Conservation (phyloP, 495 filamentous ascomycete species). For the Echria macrotheca region DNA sequence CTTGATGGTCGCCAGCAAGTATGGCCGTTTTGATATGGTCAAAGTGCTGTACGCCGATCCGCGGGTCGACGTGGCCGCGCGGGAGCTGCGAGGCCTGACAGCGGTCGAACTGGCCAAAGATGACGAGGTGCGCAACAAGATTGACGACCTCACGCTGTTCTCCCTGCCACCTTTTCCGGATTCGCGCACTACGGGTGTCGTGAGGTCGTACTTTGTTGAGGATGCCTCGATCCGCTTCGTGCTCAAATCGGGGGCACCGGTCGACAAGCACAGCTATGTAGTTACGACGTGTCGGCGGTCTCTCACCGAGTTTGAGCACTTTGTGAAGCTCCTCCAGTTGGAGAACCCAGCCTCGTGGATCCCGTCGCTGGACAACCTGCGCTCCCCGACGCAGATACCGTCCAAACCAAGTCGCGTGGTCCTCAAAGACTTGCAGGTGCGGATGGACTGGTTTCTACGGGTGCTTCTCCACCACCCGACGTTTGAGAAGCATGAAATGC, state of each 20-base stretch:
- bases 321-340: conserved; percentile 77
- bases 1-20: conserved; percentile 99
- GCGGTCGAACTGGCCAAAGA: conserved; percentile 97
- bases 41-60: conserved; percentile 80
- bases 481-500: conserved; percentile 92
- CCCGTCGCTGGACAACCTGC: conserved; percentile 68
- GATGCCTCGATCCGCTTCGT: conserved; percentile 91
- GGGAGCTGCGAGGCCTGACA: conserved; percentile 83
- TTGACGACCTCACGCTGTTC: conserved; percentile 88
- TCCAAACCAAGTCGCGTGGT: conserved; percentile 84
- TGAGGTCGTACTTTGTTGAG: conserved; percentile 96
- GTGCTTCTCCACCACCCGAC: conserved; percentile 85
- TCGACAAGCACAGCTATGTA: conserved; percentile 63
- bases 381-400: conserved; percentile 87
- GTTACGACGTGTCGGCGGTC: conserved; percentile 94
- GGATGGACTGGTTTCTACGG: conserved; percentile 79
- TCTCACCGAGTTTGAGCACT: conserved; percentile 82
- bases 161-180: conserved; percentile 65
- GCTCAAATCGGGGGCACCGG: conserved; percentile 82
- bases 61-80: conserved; percentile 76
- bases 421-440: conserved; percentile 79
- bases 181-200: conserved; percentile 83
- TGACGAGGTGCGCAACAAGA: conserved; percentile 91
- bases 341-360: conserved; percentile 97
- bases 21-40: conserved; percentile 89